phyloP scores from a whole-genome alignment of 2,329 filamentous ascomycete species.

The Fusarium penzigii region DNA sequence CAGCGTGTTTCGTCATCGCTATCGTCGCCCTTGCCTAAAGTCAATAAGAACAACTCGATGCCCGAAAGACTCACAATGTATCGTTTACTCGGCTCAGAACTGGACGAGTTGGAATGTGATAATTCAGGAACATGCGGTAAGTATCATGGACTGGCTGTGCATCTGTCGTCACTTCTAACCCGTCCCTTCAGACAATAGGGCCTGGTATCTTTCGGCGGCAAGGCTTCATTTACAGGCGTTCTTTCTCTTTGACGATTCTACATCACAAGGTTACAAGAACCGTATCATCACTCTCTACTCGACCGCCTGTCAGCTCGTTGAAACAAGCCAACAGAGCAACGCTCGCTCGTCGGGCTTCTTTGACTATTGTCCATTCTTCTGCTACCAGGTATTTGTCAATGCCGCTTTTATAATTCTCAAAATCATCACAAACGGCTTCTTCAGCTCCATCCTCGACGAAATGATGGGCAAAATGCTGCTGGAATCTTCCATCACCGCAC shows the following conservation, averaged over 20 bases:
- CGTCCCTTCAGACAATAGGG: too few relatives aligned
- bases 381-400: constrained; percentile 3
- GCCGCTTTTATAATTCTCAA: constrained; percentile 4
- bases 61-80: background rate
- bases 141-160: too few relatives aligned
- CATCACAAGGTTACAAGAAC: background rate
- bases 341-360: background rate
- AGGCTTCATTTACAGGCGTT: constrained; percentile 3
- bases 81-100: background rate
- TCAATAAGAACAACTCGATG: background rate
- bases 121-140: too few relatives aligned
- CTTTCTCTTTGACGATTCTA: constrained; percentile 1
- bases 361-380: constrained; percentile 4
- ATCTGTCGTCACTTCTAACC: too few relatives aligned
- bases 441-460: constrained; percentile 1
- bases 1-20: background rate
- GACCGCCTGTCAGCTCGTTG: background rate
- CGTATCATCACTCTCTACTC: constrained; percentile 3
- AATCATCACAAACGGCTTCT: constrained; percentile 1
- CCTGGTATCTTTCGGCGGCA: constrained; percentile 3
- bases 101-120: background rate
- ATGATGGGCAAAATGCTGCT: background rate
- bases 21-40: background rate
- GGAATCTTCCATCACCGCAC: background rate
- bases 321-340: background rate